Percentiles rank a stretch among this genome's conserved stretches.
These are phyloP conservation scores for Vararia minispora DNA, from an alignment of 768 basidiomycete genomes.

Conservation along the genomic window DNA sequence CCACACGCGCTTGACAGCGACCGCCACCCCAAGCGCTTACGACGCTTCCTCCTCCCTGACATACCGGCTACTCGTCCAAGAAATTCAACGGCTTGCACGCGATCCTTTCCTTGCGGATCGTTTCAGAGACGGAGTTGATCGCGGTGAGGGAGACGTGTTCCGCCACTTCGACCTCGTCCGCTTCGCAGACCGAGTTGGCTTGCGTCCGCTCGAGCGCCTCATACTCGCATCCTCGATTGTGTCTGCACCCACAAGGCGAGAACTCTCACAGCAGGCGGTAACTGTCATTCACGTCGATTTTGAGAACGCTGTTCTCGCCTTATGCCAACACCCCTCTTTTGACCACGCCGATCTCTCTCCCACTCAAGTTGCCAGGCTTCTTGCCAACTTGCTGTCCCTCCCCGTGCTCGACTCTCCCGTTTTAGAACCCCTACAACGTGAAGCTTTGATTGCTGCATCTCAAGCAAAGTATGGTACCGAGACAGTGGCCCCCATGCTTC, in stretches of 20 bases:
- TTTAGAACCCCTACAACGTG: constrained; percentile 62
- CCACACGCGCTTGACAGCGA: constrained; percentile 53
- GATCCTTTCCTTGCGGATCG: constrained; percentile 87
- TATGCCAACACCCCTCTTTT: constrained; percentile 73
- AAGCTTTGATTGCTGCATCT: constrained; percentile 61
- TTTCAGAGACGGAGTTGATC: constrained; percentile 84
- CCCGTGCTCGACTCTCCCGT: constrained; percentile 56
- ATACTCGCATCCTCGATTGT: constrained; percentile 69
- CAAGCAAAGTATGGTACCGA: constrained; percentile 78
- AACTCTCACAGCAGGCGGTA: constrained; percentile 49
- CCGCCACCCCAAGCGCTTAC: constrained; percentile 49
- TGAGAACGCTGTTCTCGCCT: constrained; percentile 62
- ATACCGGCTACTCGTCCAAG: constrained; percentile 78
- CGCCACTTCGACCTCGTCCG: constrained; percentile 74
- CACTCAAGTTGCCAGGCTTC: constrained; percentile 64
- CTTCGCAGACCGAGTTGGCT: constrained; percentile 73
- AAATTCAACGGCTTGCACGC: constrained; percentile 79
- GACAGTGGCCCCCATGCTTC: constrained; percentile 60
- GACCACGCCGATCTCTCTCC: constrained; percentile 73
- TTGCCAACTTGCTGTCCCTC: constrained; percentile 72
- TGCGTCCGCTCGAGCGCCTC: constrained; percentile 70
- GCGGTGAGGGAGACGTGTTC: constrained; percentile 76
- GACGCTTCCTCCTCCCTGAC: constrained; percentile 72
- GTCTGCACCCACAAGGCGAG: constrained; percentile 46
- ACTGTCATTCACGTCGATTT: constrained; percentile 67